Evolutionary conservation across 1,284 basidiomycete species (phyloP).

Genomic region (Leccinum angustisporum): DNA sequence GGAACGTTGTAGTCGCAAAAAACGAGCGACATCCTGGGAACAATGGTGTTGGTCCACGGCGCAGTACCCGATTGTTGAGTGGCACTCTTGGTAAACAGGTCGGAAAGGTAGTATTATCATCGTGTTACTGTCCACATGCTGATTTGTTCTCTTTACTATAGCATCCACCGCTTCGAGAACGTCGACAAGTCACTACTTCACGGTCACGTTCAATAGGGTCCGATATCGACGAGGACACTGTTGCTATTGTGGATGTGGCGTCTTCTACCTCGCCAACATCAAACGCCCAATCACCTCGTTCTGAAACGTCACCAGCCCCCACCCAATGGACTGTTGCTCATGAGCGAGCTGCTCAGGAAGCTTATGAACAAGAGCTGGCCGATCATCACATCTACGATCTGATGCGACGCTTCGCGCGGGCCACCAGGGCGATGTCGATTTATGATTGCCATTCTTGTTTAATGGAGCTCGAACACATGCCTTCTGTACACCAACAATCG

Average conservation of each 20-base stretch:
- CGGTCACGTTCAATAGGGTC: slow-evolving; percentile 63
- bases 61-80: slow-evolving; percentile 67
- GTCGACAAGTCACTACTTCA: slow-evolving; percentile 50
- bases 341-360: slow-evolving; percentile 68
- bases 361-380: slow-evolving; percentile 68
- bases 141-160: slow-evolving; percentile 20
- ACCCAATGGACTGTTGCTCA: slow-evolving; percentile 57
- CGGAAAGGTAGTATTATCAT: slow-evolving; percentile 34
- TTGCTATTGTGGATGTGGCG: slow-evolving; percentile 43
- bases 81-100: slow-evolving; percentile 51
- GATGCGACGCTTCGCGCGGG: slow-evolving; percentile 77
- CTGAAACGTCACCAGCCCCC: slow-evolving; percentile 59
- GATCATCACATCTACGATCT: slow-evolving; percentile 83
- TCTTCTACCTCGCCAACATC: slow-evolving; percentile 62
- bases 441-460: slow-evolving; percentile 79
- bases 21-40: slow-evolving; percentile 44
- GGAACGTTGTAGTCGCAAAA: slow-evolving; percentile 49
- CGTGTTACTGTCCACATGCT: slow-evolving; percentile 8
- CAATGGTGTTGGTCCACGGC: slow-evolving; percentile 49
- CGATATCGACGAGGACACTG: slow-evolving; percentile 63
- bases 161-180: slow-evolving; percentile 54
- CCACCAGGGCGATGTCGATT: slow-evolving; percentile 67
- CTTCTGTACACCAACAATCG: slow-evolving; percentile 72
- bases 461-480: slow-evolving; percentile 73
- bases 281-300: slow-evolving; percentile 56